A percentile compares a stretch with the other conserved stretches of the same genome.
Conservation (phyloP, 2,329 filamentous ascomycete genomes). For the Trichoderma semiorbis region DNA sequence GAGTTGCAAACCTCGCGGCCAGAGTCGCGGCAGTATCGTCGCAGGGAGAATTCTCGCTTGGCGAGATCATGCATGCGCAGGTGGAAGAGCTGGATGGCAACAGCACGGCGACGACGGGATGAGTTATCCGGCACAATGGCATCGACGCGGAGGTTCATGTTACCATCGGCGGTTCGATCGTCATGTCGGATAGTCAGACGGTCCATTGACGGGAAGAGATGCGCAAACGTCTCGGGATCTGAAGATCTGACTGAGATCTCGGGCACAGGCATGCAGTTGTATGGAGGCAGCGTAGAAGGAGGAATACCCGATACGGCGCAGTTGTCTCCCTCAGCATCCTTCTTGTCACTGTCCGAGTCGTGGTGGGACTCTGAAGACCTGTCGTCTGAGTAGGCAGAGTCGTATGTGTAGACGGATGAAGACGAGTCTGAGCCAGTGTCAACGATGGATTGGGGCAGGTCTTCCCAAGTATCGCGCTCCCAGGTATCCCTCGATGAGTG, state of each 20-base stretch:
- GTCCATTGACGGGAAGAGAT: constrained; percentile 81
- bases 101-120: constrained; percentile 38
- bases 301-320: constrained; percentile 40
- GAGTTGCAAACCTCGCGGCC: constrained; percentile 90
- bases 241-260: constrained; percentile 64
- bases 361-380: constrained; percentile 21
- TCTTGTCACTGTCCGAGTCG: constrained; percentile 28
- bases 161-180: constrained; percentile 83
- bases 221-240: constrained; percentile 75
- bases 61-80: constrained; percentile 90
- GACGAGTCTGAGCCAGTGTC: constrained; percentile 24
- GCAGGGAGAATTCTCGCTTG: constrained; percentile 81
- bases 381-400: constrained; percentile 58
- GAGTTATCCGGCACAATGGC: constrained; percentile 63
- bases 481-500: constrained; percentile 18
- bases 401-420: constrained; percentile 74
- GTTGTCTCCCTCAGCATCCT: constrained; percentile 20
- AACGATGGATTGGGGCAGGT: constrained; percentile 17
- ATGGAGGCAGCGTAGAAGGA: constrained; percentile 49
- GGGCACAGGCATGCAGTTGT: constrained; percentile 56
- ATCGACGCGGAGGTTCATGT: constrained; percentile 93
- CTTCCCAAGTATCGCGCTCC: constrained; percentile 20
- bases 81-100: constrained; percentile 76
- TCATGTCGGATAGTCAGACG: constrained; percentile 83
- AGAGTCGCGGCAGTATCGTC: constrained; percentile 88